These are phyloP conservation scores for Boletus rubescentipes DNA, from an alignment of 768 basidiomycete genomes.

Conservation along the genomic window DNA sequence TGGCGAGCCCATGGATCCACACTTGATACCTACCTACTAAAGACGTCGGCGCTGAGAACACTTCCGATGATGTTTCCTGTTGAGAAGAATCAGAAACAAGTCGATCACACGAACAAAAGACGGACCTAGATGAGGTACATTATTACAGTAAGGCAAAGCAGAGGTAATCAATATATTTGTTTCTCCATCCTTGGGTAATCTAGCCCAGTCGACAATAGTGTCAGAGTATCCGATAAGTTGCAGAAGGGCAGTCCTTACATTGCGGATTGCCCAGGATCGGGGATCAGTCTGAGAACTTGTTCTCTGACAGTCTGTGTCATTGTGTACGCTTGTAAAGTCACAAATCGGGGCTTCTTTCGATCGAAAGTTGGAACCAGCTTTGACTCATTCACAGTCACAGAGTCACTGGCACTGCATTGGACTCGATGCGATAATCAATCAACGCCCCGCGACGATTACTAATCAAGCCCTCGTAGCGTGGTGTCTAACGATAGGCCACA, in stretches of 20 bases:
- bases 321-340: not conserved
- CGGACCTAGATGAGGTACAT: constrained; percentile 92
- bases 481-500: too few relatives aligned
- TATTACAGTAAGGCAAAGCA: constrained; percentile 95
- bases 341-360: not conserved
- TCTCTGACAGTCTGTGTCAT: constrained; percentile 60
- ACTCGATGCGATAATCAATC: constrained; percentile 19
- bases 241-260: constrained; percentile 39
- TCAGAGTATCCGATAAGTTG: not conserved
- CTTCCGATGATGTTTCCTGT: constrained; percentile 91
- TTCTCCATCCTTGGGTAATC: constrained; percentile 82
- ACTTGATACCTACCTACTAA: constrained; percentile 67
- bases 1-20: not conserved
- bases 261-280: constrained; percentile 49
- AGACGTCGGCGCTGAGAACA: constrained; percentile 95
- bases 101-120: constrained; percentile 13
- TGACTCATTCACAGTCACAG: constrained; percentile 7
- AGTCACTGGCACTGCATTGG: too few relatives aligned
- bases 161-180: constrained; percentile 91
- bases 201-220: constrained; percentile 22
- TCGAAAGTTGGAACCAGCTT: not conserved
- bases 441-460: too few relatives aligned
- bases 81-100: constrained; percentile 2
- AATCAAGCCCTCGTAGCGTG: not conserved
- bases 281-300: constrained; percentile 49